Evolutionary conservation across 176 grass and related monocot species (phyloP), one percentile per base, ranked within the genome.

Genomic region (Eleusine coracana): DNA sequence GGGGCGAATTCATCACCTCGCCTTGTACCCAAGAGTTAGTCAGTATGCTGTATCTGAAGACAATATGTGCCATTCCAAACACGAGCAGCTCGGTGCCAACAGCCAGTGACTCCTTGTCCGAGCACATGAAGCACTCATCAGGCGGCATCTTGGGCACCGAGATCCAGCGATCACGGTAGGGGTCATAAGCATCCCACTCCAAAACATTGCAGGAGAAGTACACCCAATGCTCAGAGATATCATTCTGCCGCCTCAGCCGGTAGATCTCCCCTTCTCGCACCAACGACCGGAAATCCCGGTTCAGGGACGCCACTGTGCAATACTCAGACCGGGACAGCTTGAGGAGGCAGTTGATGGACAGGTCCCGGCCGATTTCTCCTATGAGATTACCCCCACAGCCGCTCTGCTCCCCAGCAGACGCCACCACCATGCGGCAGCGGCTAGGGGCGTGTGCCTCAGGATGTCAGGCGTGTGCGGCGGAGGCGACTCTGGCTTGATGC

Each of bases 11-110:
- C 92, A 97, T 97, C 59, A 59, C 80, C 18, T 90, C 83, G 0
- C 87, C 94, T 21, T 71, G 36, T 27, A 80, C 86, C 94, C 94
- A 97, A 44, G 87, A 87, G 72, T 97, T 97, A 15, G 89, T 92
- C 74, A 97, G 66, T 56, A 97, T 92, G 80, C 92, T 97, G 79
- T 97, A 94, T 84, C 80, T 94, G 63, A 92, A 74, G 3, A 97
- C 85, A 75, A 94, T 90, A 63, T 92, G 89, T n/a, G 89, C 76
- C 83, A 89, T 81, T 18, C 92, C 88, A 48, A 94, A 97, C 17
- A 97, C 90, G 0, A 97, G 87, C 5, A 97, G 70, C 73, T 97
- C 87, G 1, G 94, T 97, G 64, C 90, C 94, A 9, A 97, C 89
- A 16, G 87, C 89, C 16, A 97, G 61, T 2, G 89, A 97, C 61